Base-by-base conservation (phyloP, 305 asterid species). In the Striga hermonthica region DNA sequence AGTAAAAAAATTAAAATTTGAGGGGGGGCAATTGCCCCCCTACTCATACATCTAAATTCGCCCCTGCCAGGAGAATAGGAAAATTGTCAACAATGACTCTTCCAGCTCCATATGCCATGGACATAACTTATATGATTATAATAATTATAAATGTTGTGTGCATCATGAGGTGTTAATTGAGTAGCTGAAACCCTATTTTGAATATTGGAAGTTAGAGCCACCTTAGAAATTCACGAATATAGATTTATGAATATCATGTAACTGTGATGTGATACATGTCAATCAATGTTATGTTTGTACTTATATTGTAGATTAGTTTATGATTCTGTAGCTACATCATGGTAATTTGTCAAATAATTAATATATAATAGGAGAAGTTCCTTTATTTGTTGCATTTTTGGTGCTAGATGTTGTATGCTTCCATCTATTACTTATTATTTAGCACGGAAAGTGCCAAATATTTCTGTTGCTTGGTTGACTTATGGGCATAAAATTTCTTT, bases 401-500 rank as follows among this genome's bases (percentile, higher is more conserved):
- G 50, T 34, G 54, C 55, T 49, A 7, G 52, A 28, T 50, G 44
- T 7, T 55, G 57, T 65, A 48, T 6, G 40, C 35, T 7, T 64
- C n/a, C 49, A 9, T 62, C 43, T 13, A 14, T 47, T 57, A 13
- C 43, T 65, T 13, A 54, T 57, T 36, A 7, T 68, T 59, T 64
- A 57, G 41, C 65, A 57, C 68, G 5, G 57, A 31, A 41, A 41
- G 5, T 41, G 35, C 58, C 22, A 45, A 37, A 60, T 60, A 54
- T 52, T 60, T 57, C 48, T 71, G 55, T 53, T 76, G 57, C 64
- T 39, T 47, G 55, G 47, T 47, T 60, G 16, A 62, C 60, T 57
- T 61, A 57, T 13, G 74, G 60, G 34, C 63, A 15, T 47, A 55
- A 60, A 38, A 55, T 35, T 60, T 66, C 22, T 11, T 66, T 38